Evolutionary conservation across 257 asterid genomes (phyloP).

Genomic region (Solanum rostratum): DNA sequence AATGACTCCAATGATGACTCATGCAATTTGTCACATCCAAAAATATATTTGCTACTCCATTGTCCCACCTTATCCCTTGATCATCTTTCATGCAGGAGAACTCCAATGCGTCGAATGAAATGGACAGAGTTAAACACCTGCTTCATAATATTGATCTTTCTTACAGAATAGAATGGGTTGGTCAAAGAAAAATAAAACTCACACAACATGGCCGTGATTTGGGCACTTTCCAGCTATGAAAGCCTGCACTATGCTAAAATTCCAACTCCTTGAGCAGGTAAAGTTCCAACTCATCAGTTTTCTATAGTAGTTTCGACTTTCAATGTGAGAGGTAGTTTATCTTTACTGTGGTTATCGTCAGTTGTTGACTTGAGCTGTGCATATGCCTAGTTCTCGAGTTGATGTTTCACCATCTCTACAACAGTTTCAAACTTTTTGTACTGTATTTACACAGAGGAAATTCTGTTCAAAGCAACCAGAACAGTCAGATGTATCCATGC

Average conservation of each 20-base stretch:
- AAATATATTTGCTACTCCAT: neutral
- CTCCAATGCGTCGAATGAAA: conserved; percentile 38
- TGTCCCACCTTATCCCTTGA: neutral
- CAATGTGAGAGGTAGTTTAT: neutral
- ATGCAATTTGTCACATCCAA: neutral
- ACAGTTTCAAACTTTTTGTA: neutral
- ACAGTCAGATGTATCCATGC: neutral
- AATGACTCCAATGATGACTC: neutral
- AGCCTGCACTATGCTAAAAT: neutral
- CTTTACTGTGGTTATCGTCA: neutral
- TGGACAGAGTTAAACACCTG: conserved; percentile 53
- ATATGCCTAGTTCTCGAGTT: neutral
- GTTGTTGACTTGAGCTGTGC: neutral
- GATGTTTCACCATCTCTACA: neutral
- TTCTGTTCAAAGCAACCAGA: neutral
- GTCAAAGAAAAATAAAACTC: conserved; percentile 65
- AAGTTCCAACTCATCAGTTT: neutral
- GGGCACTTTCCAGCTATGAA: conserved; percentile 62
- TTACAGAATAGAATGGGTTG: conserved; percentile 78
- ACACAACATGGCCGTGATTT: conserved; percentile 62
- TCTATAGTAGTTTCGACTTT: neutral
- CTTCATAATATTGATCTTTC: conserved; percentile 86
- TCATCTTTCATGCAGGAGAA: conserved; percentile 36
- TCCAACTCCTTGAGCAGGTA: neutral
- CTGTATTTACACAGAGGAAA: neutral